These are phyloP conservation scores for Ogataea ganodermae DNA, from an alignment of 805 yeast genomes.

Conservation along the genomic window DNA sequence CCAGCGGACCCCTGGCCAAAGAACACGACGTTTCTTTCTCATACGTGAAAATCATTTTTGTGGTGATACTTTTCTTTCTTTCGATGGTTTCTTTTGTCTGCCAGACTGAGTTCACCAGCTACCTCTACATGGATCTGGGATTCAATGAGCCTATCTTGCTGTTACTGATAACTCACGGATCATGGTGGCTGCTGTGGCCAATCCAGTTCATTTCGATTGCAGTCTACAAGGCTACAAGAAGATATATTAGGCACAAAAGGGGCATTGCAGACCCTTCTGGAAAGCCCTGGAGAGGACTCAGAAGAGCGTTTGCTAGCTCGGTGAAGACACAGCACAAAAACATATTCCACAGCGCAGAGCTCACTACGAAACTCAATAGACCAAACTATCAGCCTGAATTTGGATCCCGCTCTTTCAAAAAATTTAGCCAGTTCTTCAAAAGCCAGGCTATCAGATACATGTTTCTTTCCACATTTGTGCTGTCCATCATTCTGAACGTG, in stretches of 20 bases:
- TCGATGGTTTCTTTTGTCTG: conserved; percentile 64
- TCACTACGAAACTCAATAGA: conserved; percentile 32
- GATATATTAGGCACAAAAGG: conserved; percentile 22
- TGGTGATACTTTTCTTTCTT: conserved; percentile 46
- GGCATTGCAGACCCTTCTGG: conserved; percentile 23
- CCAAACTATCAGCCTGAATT: conserved; percentile 37
- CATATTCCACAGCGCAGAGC: conserved; percentile 40
- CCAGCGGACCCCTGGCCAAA: not conserved
- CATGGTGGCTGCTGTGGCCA: conserved; percentile 77
- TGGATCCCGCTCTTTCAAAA: conserved; percentile 29
- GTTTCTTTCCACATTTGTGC: conserved; percentile 41
- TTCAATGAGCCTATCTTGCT: conserved; percentile 72
- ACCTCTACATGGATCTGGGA: conserved; percentile 54
- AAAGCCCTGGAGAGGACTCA: conserved; percentile 36
- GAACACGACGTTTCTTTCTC: conserved; percentile 27
- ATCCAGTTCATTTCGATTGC: conserved; percentile 57
- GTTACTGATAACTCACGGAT: conserved; percentile 71
- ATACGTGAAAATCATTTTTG: conserved; percentile 43
- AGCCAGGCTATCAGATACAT: conserved; percentile 55
- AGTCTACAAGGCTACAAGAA: conserved; percentile 42
- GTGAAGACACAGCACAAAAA: conserved; percentile 45
- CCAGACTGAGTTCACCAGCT: conserved; percentile 81
- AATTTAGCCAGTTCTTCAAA: conserved; percentile 36
- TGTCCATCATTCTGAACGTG: conserved; percentile 60
- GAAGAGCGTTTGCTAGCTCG: conserved; percentile 37